Evolutionary conservation across 805 yeast genomes (phyloP), one percentile per base, ranked within the genome.

Genomic region (Wickerhamiella parazyma): DNA sequence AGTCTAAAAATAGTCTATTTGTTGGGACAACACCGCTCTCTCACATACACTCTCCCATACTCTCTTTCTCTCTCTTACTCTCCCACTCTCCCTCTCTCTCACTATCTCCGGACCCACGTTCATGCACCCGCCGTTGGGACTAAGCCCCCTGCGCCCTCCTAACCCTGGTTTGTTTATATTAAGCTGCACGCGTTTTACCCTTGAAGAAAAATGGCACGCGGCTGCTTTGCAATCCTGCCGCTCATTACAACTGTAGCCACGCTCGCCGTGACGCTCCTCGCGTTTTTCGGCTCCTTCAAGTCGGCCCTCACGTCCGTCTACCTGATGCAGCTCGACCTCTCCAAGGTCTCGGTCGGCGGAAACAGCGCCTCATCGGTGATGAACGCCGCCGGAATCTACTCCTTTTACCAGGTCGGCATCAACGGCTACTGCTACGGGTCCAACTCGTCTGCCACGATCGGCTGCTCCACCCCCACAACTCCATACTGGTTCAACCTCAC

Each of bases 341-440:
- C 70, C 4, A 54, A 57, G 12, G 38, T 68, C 7, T 48, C 56
- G 8, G 47, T 61, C 11, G 44, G 44, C 4, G 49, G 48, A 12
- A 11, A 41, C 6, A 19, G 22, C 14, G 26, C 21, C 24, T 24
- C 31, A 2, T n/a, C 25, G 3, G 33, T 20, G n/a, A 19, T 21
- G 4, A 11, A 52, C n/a, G 55, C 50, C 3, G 49, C 66, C 3
- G 72, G 71, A 2, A 51, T 75, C 9, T 57, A 71, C 3, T 69
- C 68, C 35, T 63, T 70, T 22, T 73, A 72, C 50, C 66, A 72
- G n/a, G 61, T 76, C 25, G 81, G 83, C 28, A 59, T 74, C 52
- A 78, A 80, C 73, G 79, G 79, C 20, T 77, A 74, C 60, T 78
- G 86, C 58, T 52, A 63, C 41, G 79, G 77, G 45, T 59, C 51